phyloP scores from a whole-genome alignment of 148 eudicot genomes.

The Silene uniflora region DNA sequence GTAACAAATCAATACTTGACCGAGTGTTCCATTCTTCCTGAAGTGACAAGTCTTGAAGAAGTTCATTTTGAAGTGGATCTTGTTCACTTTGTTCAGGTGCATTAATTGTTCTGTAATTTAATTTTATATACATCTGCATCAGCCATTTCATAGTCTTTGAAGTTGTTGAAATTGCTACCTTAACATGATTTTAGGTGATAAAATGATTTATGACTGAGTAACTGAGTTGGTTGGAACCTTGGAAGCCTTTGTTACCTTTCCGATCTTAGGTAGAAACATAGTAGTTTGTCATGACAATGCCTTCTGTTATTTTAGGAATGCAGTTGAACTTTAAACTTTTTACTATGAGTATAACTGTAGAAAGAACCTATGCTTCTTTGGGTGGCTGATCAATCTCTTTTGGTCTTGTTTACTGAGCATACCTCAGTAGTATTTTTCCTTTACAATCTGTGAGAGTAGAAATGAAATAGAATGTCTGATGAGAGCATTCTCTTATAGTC shows the following conservation, averaged over 20 bases:
- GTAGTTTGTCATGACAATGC: not conserved
- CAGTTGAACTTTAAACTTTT: not conserved
- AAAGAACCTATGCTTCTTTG: not conserved
- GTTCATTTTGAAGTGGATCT: constrained; percentile 95
- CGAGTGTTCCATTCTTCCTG: constrained; percentile 51
- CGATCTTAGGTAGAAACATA: not conserved
- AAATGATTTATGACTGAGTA: not conserved
- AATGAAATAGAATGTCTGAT: not conserved
- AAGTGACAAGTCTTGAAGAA: constrained; percentile 51
- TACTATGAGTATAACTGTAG: not conserved
- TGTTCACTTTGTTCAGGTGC: constrained; percentile 92
- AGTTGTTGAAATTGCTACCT: not conserved
- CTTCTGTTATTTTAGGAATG: not conserved
- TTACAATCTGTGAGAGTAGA: not conserved
- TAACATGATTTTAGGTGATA: not conserved
- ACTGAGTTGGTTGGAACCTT: not conserved
- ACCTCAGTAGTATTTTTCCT: not conserved
- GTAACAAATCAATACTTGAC: constrained; percentile 63
- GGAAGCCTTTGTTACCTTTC: not conserved
- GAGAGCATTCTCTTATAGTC: not conserved
- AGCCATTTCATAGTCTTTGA: not conserved
- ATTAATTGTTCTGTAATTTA: constrained; percentile 8
- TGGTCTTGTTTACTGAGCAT: not conserved
- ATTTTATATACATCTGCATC: not conserved
- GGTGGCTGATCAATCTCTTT: not conserved